phyloP scores from a whole-genome alignment of 2,329 filamentous ascomycete species.

The Exophiala bonariae region DNA sequence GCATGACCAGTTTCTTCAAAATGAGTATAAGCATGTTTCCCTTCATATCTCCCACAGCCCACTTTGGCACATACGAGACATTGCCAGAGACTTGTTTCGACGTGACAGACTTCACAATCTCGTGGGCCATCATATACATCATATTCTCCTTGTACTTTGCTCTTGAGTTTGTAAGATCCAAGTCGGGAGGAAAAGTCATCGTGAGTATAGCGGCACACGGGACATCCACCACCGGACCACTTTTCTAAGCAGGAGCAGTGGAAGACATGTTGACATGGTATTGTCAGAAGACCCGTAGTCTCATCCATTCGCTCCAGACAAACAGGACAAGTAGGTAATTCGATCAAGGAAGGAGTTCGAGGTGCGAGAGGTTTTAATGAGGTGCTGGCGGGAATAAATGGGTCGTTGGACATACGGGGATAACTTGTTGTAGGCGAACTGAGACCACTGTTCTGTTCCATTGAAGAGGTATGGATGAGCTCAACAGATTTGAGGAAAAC shows the following conservation, averaged over 20 bases:
- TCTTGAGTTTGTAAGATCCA: slow-evolving; percentile 23
- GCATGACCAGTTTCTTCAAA: slow-evolving; percentile 88
- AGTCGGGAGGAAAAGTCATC: slow-evolving; percentile 48
- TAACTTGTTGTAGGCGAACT: slow-evolving; percentile 48
- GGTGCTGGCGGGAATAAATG: slow-evolving; percentile 58
- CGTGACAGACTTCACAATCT: slow-evolving; percentile 78
- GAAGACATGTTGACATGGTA: slow-evolving; percentile 91
- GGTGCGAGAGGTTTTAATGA: slow-evolving; percentile 65
- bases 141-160: slow-evolving; percentile 35
- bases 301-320: slow-evolving; percentile 98
- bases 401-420: slow-evolving; percentile 63
- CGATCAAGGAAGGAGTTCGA: slow-evolving; percentile 80
- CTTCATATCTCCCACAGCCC: slow-evolving; percentile 92
- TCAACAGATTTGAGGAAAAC: slow-evolving; percentile 92
- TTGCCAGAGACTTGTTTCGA: slow-evolving; percentile 84
- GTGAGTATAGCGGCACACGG: slow-evolving; percentile 88
- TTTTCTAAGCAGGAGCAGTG: slow-evolving; percentile 95
- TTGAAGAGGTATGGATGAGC: slow-evolving; percentile 63
- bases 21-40: slow-evolving; percentile 88
- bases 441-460: slow-evolving; percentile 30
- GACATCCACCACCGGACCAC: slow-evolving; percentile 92
- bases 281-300: slow-evolving; percentile 90
- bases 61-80: slow-evolving; percentile 91
- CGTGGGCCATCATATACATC: slow-evolving; percentile 55
- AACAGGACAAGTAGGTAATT: slow-evolving; percentile 93